Evolutionary conservation across 148 eudicot species (phyloP).

Genomic region (Vaccinium darrowii): DNA sequence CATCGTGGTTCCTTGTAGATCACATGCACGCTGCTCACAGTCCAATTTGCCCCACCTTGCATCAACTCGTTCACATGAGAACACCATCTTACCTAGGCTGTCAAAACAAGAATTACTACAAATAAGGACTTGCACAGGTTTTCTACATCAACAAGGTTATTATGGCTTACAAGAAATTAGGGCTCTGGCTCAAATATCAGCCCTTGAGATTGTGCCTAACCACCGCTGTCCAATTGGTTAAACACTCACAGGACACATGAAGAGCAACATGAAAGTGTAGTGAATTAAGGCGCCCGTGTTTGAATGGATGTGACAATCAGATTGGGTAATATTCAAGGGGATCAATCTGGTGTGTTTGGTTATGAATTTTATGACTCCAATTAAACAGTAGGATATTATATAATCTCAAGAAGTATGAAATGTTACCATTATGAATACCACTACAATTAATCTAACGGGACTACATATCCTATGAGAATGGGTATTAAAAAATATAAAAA

Average conservation of each 20-base stretch:
- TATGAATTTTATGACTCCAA: no score
- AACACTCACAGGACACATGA: not conserved
- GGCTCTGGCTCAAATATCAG: not conserved
- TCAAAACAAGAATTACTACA: conserved; percentile 4
- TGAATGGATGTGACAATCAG: not conserved
- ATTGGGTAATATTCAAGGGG: no score
- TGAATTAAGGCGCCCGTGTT: not conserved
- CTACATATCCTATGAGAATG: no score
- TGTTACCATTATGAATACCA: no score
- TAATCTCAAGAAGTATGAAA: no score
- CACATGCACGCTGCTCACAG: conserved; percentile 78
- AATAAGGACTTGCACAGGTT: not conserved
- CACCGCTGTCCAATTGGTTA: not conserved
- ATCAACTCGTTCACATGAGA: conserved; percentile 84
- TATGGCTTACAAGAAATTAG: not conserved
- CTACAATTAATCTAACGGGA: no score
- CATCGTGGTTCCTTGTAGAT: conserved; percentile 34
- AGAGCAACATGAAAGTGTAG: not conserved
- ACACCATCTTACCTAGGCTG: conserved; percentile 70
- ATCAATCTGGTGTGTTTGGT: no score
- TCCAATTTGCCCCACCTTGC: conserved; percentile 95
- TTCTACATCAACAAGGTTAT: not conserved
- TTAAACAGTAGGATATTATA: no score
- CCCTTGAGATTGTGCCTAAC: not conserved
- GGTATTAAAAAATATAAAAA: no score